A percentile compares a stretch with the other conserved stretches of the same genome.
Evolutionary conservation across 768 basidiomycete genomes (phyloP).

Genomic region (Boletus vinaceobasis): DNA sequence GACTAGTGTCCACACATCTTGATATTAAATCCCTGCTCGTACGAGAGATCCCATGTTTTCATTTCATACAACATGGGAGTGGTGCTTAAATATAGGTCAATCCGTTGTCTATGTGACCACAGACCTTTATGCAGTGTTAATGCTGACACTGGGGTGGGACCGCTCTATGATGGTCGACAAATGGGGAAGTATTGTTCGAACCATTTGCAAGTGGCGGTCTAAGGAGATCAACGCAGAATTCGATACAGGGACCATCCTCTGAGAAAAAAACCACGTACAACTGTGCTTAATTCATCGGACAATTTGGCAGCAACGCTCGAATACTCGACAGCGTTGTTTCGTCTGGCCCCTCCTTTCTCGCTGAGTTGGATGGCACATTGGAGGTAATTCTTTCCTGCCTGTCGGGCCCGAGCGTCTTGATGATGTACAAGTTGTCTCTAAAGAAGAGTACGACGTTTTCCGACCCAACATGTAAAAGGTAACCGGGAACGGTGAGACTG

Average conservation of each 20-base stretch:
- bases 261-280: constrained; percentile 46
- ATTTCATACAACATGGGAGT: too few relatives aligned
- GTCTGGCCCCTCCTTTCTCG: constrained; percentile 82
- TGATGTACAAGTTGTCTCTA: constrained; percentile 92
- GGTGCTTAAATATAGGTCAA: too few relatives aligned
- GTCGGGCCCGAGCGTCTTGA: constrained; percentile 81
- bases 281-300: constrained; percentile 87
- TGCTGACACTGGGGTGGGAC: too few relatives aligned
- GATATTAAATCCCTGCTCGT: too few relatives aligned
- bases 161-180: constrained; percentile 55
- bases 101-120: too few relatives aligned
- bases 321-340: constrained; percentile 68
- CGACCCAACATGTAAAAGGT: constrained; percentile 91
- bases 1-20: too few relatives aligned
- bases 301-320: constrained; percentile 62
- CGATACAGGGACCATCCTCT: background rate
- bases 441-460: constrained; percentile 99
- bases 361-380: constrained; percentile 79
- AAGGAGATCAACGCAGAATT: constrained; percentile 2
- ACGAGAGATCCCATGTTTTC: too few relatives aligned
- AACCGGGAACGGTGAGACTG: constrained; percentile 92
- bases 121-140: too few relatives aligned
- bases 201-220: constrained; percentile 33
- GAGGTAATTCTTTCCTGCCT: constrained; percentile 79
- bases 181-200: constrained; percentile 56